phyloP scores from a whole-genome alignment of 345 rosid species.

The Aquilaria yunnanensis region DNA sequence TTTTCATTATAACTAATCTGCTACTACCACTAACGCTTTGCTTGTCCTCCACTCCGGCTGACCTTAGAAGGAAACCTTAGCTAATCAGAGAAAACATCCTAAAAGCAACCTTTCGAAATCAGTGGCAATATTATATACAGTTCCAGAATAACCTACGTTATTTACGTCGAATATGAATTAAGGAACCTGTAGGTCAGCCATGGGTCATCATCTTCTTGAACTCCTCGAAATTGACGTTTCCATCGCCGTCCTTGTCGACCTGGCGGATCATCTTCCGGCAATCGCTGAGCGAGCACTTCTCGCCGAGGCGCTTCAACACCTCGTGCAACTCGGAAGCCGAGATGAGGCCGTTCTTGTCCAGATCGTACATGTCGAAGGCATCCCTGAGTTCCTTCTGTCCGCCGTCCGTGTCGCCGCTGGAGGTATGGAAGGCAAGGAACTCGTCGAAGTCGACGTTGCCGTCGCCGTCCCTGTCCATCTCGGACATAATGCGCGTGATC shows the following conservation, averaged over 20 bases:
- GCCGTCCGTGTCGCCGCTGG: not conserved
- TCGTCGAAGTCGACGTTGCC: conserved; percentile 78
- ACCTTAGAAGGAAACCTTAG: too few species aligned
- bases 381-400: conserved; percentile 54
- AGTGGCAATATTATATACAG: too few species aligned
- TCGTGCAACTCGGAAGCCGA: conserved; percentile 68
- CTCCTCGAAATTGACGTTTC: conserved; percentile 89
- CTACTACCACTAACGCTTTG: too few species aligned
- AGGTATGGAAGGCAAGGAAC: conserved; percentile 43
- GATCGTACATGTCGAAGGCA: conserved; percentile 83
- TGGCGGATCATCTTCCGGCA: conserved; percentile 80
- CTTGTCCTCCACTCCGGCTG: too few species aligned
- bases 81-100: too few species aligned
- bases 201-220: conserved; percentile 82
- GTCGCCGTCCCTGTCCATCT: conserved; percentile 86
- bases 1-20: too few species aligned
- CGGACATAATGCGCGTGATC: conserved; percentile 50
- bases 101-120: too few species aligned
- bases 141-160: not conserved
- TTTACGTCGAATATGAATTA: conserved; percentile 8
- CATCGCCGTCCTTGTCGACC: conserved; percentile 91
- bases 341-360: conserved; percentile 75
- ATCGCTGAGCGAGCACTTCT: conserved; percentile 58
- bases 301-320: conserved; percentile 74
- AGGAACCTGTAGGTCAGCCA: not conserved